These are phyloP conservation scores for Mucor plumbeus DNA, from an alignment of 371 early-diverging fungal species.

Conservation along the genomic window DNA sequence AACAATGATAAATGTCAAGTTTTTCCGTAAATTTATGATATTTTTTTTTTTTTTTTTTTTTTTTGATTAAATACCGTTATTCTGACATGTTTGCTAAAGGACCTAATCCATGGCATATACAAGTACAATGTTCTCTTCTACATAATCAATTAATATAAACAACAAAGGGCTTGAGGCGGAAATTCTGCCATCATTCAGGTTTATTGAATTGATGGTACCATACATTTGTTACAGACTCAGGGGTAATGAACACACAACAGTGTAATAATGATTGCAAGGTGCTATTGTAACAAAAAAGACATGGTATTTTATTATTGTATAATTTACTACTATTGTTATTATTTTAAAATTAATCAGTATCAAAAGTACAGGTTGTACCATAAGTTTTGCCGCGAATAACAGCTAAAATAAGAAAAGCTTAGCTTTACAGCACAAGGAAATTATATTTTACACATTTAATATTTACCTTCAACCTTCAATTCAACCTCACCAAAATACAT, in stretches of 20 bases:
- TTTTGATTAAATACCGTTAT: too few species aligned
- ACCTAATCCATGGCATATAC: too few species aligned
- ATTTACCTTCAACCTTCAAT: conserved; percentile 45
- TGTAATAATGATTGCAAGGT: neutral
- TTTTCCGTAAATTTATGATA: too few species aligned
- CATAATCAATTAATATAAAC: too few species aligned
- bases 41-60: too few species aligned
- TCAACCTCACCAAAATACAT: conserved; percentile 59
- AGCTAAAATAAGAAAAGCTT: conserved; percentile 19
- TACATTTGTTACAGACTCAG: neutral
- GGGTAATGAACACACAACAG: neutral
- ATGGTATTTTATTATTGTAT: conserved; percentile 9
- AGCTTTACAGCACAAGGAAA: neutral
- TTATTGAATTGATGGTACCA: neutral
- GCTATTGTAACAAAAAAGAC: conserved; percentile 1
- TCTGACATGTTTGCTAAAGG: too few species aligned
- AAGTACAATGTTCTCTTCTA: too few species aligned
- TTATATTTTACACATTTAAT: neutral
- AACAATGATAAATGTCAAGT: too few species aligned
- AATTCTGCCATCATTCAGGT: too few species aligned
- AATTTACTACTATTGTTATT: neutral
- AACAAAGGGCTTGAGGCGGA: too few species aligned
- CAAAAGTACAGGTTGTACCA: conserved; percentile 53
- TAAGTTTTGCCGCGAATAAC: conserved; percentile 57
- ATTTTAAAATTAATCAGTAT: conserved; percentile 37